Conservation (phyloP, 495 filamentous ascomycete species). For the Tirmania nivea region DNA sequence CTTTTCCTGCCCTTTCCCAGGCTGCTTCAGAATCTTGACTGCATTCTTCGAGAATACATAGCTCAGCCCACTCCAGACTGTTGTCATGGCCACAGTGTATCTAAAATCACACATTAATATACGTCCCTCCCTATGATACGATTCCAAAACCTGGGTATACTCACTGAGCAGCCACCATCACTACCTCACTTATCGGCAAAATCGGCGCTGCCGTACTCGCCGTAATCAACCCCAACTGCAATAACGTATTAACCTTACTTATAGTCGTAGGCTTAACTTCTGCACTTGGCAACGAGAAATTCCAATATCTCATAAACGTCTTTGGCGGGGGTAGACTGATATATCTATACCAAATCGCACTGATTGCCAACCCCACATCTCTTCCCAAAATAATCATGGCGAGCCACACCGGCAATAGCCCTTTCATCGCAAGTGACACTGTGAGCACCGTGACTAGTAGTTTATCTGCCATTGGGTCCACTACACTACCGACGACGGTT, state of each 20-base stretch:
- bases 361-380: slow-evolving; percentile 65
- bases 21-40: slow-evolving; percentile 50
- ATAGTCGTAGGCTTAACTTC: slow-evolving; percentile 83
- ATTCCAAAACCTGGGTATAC: neutral
- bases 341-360: slow-evolving; percentile 87
- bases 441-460: slow-evolving; percentile 81
- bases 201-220: slow-evolving; percentile 54
- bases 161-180: slow-evolving; percentile 10
- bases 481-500: slow-evolving; percentile 88
- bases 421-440: slow-evolving; percentile 59
- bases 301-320: slow-evolving; percentile 88
- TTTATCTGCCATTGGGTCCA: slow-evolving; percentile 96
- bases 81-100: slow-evolving; percentile 59
- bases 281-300: slow-evolving; percentile 78
- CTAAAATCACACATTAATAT: slow-evolving; percentile 24
- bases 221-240: slow-evolving; percentile 62
- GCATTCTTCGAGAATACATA: slow-evolving; percentile 66
- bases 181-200: slow-evolving; percentile 23
- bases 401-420: slow-evolving; percentile 65
- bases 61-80: slow-evolving; percentile 63
- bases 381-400: slow-evolving; percentile 75
- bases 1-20: slow-evolving; percentile 1
- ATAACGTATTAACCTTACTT: slow-evolving; percentile 70
- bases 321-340: slow-evolving; percentile 82
- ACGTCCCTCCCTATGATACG: too few relatives aligned